These are phyloP conservation scores for Periconia sp. DNA, from an alignment of 2,329 filamentous ascomycete genomes.

Conservation along the genomic window DNA sequence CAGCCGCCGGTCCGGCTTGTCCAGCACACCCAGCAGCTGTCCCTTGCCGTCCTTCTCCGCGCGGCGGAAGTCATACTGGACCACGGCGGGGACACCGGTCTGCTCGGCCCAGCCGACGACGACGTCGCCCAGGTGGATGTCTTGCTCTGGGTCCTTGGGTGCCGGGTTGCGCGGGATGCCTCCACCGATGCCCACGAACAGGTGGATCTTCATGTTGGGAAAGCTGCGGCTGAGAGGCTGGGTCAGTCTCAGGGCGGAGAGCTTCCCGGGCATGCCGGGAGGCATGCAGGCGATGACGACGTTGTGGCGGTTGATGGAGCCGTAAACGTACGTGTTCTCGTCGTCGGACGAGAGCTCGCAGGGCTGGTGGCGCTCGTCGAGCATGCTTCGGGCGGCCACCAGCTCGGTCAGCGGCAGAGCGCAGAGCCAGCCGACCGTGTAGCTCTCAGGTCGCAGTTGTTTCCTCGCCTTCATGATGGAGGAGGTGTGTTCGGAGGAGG, in stretches of 20 bases:
- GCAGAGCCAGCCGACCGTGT: constrained; percentile 40
- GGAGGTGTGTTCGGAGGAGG: no score
- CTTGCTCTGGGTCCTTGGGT: neutral
- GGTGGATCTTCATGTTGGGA: constrained; percentile 35
- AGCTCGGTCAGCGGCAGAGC: constrained; percentile 37
- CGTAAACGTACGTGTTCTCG: constrained; percentile 24
- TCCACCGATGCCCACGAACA: constrained; percentile 52
- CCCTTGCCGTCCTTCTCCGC: constrained; percentile 13
- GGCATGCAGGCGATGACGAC: constrained; percentile 40
- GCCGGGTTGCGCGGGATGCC: constrained; percentile 11
- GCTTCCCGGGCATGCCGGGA: constrained; percentile 37
- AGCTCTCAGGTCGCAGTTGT: no score
- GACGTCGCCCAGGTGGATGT: constrained; percentile 24
- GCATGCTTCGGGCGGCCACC: constrained; percentile 31
- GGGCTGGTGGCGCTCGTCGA: constrained; percentile 29
- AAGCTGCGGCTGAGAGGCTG: constrained; percentile 36
- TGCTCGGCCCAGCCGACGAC: constrained; percentile 29
- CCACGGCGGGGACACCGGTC: constrained; percentile 22
- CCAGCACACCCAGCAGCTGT: constrained; percentile 15
- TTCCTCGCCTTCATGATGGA: no score
- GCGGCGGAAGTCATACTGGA: constrained; percentile 41
- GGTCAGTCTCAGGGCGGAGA: constrained; percentile 31
- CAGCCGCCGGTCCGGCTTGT: constrained; percentile 4
- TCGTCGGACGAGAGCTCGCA: constrained; percentile 24
- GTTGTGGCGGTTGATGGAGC: constrained; percentile 32